Conservation (phyloP, 1,284 basidiomycete species). For the Naganishia sp. region DNA sequence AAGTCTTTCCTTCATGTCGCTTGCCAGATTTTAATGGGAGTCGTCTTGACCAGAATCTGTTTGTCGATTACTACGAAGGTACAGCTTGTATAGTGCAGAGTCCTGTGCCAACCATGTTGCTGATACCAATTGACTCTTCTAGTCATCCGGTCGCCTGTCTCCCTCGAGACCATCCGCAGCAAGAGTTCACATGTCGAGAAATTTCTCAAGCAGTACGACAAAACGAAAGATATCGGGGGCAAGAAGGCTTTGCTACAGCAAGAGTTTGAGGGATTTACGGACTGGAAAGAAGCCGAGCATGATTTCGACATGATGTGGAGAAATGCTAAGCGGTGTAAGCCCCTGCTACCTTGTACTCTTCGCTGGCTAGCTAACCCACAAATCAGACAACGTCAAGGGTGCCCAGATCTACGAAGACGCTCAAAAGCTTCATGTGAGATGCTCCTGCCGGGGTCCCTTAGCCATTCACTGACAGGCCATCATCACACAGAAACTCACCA, state of each 20-base stretch:
- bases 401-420: conserved; percentile 51
- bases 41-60: conserved; percentile 2
- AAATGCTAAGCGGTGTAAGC: conserved; percentile 35
- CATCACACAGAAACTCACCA: conserved; percentile 32
- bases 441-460: neutral
- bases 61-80: conserved; percentile 26
- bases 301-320: conserved; percentile 34
- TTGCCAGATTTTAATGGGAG: neutral
- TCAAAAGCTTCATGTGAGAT: conserved; percentile 49
- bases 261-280: conserved; percentile 25
- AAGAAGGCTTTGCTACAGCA: conserved; percentile 11
- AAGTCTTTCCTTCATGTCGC: neutral
- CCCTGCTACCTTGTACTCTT: neutral
- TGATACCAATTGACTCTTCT: neutral
- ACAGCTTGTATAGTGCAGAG: neutral
- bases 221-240: conserved; percentile 9
- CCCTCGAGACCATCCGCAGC: conserved; percentile 16
- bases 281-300: conserved; percentile 26
- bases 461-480: conserved; percentile 39
- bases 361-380: neutral
- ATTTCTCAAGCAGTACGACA: conserved; percentile 27
- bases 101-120: neutral
- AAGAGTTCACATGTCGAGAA: conserved; percentile 21
- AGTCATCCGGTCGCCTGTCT: conserved; percentile 22
- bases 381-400: conserved; percentile 50